Evolutionary conservation across 495 filamentous ascomycete genomes (phyloP), one percentile per base, ranked within the genome.

Genomic region (Hypoxylon trugodes): DNA sequence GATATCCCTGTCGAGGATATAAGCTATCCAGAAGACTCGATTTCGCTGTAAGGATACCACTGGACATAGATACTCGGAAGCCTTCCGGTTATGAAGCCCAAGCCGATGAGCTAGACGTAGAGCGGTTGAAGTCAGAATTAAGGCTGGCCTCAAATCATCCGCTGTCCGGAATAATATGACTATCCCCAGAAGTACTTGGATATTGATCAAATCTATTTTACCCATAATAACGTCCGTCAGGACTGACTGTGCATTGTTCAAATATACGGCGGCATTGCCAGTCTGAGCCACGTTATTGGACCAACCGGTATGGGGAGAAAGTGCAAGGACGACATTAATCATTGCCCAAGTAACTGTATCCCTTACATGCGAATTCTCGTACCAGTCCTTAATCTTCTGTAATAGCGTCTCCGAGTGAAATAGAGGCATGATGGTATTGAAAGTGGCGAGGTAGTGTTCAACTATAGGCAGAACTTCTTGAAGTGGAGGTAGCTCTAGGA

Each of bases 11-110:
- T 45, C 41, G 10, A 45, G 41, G 8, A 45, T 45, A 45, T 45
- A 45, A n/a, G 41, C 41, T 8, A 45, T 45, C 41, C 41, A 45
- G 21, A 45, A 45, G 3, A 45, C 41, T 10, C 41, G 41, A n/a
- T 26, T 45, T 6, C 21, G 19, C 8, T 45, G 41, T 13, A 26
- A n/a, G 41, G 22, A 4, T 5, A 10, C 21, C 5, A n/a, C 12
- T 5, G n/a, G 41, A 15, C 22, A 2, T 13, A 45, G 21, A 3
- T 45, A n/a, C 21, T 26, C 22, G 3, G 41, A 45, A 15, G 10
- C 15, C 16, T 26, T 26, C 8, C 41, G 24, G 6, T 6, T 45
- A 13, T 45, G 41, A 13, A 26, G 26, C 9, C 41, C 41, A 10
- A 45, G 41, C 21, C 22, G 12, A 25, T 45, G 41, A 7, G 41